Base-by-base conservation (phyloP, 495 filamentous ascomycete genomes). In the Lasiosphaeria ovina region DNA sequence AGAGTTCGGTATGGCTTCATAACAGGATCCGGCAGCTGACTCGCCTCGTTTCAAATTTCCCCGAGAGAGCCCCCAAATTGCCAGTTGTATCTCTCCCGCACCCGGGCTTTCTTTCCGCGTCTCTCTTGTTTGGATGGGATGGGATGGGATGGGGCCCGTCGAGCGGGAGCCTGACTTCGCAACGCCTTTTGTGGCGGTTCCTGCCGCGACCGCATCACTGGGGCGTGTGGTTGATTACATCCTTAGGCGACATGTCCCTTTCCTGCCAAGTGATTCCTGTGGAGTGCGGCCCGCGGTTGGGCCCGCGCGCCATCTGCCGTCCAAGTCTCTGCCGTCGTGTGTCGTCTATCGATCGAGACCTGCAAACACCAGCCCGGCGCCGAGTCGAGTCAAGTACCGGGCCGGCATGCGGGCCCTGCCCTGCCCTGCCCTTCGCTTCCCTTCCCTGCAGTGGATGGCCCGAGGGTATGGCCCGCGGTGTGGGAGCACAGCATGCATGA, bases 41-140 rank as follows among this genome's bases (percentile, higher is more conserved):
- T 49, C 47, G 56, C 56, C 45, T 10, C 48, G 56, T 58, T 58
- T 58, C 56, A 58, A 51, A 45, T 51, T 51, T 32, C n/a, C 24
- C 11, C 56, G 6, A 44, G 35, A 10, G 14, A 33, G 50, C 50
- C 58, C 58, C 58, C 58, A 60, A 60, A 54, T 48, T 48, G n/a
- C 3, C 50, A 36, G 10, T 35, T 32, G 33, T 38, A 35, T 16
- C 24, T 31, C 14, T 12, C 55, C 35, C 31, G 54, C 24, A 24
- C 24, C 6, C 54, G 32, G 24, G 33, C 31, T 24, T n/a, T 47
- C 44, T 47, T 47, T 11, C 44, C 44, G 12, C 44, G 12, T 14
- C 44, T 47, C 11, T n/a, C 5, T 5, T n/a, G 5, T 24, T 1
- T 24, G 24, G 24, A 24, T 24, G 24, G 24, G 24, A 24, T 24